Evolutionary conservation across 106 monocot genomes (phyloP), one percentile per base, ranked within the genome.

Genomic region (Iris macrosiphon): DNA sequence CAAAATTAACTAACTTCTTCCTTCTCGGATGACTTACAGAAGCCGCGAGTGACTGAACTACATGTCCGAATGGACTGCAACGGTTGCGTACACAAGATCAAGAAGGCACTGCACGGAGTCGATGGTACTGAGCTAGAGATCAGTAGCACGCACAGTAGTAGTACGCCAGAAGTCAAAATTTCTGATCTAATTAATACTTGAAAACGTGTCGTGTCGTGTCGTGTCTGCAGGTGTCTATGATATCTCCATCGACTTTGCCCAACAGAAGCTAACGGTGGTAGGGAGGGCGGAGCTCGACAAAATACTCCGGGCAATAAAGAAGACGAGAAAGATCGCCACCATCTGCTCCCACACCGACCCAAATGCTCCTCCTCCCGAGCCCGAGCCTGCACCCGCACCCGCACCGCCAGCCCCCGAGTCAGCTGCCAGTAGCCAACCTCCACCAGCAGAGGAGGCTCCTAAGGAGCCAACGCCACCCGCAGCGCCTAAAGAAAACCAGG

Each of bases 21-120:
- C n/a, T n/a, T n/a, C 4, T 33, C 10, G 9, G 24, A 6, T 17
- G 5, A 40, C 42, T 24, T 53, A 22, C 58, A 82, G 79, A 84
- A 55, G 22, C 40, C 71, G 24, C 55, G 67, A 33, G 73, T 74
- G 2, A 84, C 77, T 1, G 89, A 84, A 55, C 34, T 89, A 17
- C 66, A 73, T 6, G 79, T 89, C 18, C 71, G 89, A 8, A 89
- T 89, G 80, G 89, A 83, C 67, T 89, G 84, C 52, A 80, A 80
- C 34, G 83, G 89, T 12, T 89, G 89, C 19, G 74, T 68, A 12
- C 79, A 84, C 20, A 89, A 61, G 57, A 68, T 89, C 66, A 84
- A 65, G 73, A 89, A 52, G 63, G 73, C 84, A 17, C 55, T 79
- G 54, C 72, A 71, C 48, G 49, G 31, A 14, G 57, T 83, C 15